phyloP scores from a whole-genome alignment of 2,329 filamentous ascomycete species.

The Penicillium frequentans region DNA sequence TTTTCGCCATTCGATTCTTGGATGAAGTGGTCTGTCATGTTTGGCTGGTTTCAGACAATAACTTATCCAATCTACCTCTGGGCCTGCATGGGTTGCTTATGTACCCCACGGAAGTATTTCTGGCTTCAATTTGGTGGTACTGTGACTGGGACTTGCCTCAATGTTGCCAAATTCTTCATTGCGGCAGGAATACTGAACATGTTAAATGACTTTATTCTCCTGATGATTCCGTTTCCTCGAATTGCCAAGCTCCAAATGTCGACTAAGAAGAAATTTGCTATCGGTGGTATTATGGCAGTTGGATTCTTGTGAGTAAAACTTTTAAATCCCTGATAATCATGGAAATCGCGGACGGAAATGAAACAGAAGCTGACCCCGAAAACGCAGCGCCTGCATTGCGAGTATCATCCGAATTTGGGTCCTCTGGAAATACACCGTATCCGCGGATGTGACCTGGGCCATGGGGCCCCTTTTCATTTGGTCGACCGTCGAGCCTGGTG shows the following conservation, averaged over 20 bases:
- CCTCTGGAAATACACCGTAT: neutral
- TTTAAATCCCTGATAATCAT: neutral
- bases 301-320: slow-evolving; percentile 12
- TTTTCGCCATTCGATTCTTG: slow-evolving; percentile 2
- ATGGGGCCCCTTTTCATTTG: slow-evolving; percentile 14
- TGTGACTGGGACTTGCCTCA: slow-evolving; percentile 4
- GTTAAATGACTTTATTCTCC: slow-evolving; percentile 7
- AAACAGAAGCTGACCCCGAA: neutral
- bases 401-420: slow-evolving; percentile 4
- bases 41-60: slow-evolving; percentile 2
- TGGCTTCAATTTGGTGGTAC: slow-evolving; percentile 16
- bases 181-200: slow-evolving; percentile 10
- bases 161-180: slow-evolving; percentile 9
- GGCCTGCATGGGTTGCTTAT: slow-evolving; percentile 11
- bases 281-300: slow-evolving; percentile 14
- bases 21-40: neutral
- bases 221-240: slow-evolving; percentile 1
- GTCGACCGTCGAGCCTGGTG: slow-evolving; percentile 13
- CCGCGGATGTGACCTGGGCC: slow-evolving; percentile 3
- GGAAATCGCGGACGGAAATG: neutral
- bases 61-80: slow-evolving; percentile 12
- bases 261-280: slow-evolving; percentile 9
- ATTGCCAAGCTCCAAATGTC: slow-evolving; percentile 14
- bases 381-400: slow-evolving; percentile 2
- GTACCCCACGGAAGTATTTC: slow-evolving; percentile 12